phyloP scores from a whole-genome alignment of 2,329 filamentous ascomycete species.

The Colletotrichum melonis region DNA sequence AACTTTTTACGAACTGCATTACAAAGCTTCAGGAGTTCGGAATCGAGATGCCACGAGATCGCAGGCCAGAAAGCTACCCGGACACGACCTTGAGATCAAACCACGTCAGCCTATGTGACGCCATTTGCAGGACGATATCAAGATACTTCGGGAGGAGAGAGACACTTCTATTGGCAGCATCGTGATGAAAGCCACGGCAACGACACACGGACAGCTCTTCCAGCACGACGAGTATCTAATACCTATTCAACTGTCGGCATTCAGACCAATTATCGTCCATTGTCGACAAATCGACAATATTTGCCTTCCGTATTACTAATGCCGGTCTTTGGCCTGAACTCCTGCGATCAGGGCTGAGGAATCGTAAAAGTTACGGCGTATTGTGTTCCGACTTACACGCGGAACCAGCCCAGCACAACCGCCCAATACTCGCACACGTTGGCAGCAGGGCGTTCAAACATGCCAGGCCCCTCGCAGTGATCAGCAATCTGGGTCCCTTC shows the following conservation, averaged over 20 bases:
- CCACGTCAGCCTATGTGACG: not conserved
- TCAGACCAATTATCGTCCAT: slow-evolving; percentile 52
- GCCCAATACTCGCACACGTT: slow-evolving; percentile 38
- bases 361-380: not conserved
- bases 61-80: not conserved
- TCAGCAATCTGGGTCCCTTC: slow-evolving; percentile 43
- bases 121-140: not conserved
- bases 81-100: not conserved
- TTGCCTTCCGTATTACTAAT: slow-evolving; percentile 48
- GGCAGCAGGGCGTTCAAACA: slow-evolving; percentile 46
- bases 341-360: not conserved
- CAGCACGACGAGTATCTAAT: not conserved
- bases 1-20: not conserved
- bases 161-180: not conserved
- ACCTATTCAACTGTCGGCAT: slow-evolving; percentile 46
- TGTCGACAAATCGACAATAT: slow-evolving; percentile 50
- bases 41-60: not conserved
- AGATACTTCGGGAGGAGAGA: not conserved
- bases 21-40: not conserved
- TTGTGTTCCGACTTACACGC: slow-evolving; percentile 44
- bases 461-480: slow-evolving; percentile 40
- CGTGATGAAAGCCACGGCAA: not conserved
- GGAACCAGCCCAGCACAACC: slow-evolving; percentile 46
- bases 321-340: slow-evolving; percentile 48
- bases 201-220: not conserved